Base-by-base conservation (phyloP, 371 early-diverging fungal species). In the Rhizopus stolonifer region DNA sequence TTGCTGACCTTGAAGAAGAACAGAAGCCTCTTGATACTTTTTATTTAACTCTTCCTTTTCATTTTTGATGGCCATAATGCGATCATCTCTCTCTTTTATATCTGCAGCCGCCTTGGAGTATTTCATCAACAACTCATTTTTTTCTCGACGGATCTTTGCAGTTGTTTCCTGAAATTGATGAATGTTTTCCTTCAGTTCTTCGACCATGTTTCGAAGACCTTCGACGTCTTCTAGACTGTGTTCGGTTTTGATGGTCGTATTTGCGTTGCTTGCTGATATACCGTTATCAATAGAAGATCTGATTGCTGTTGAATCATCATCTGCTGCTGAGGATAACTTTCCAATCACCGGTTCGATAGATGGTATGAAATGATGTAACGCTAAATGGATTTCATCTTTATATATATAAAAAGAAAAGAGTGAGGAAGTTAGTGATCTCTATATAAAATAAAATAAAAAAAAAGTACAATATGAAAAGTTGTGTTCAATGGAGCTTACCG, bases 321-420 rank as follows among this genome's bases (percentile, higher is more conserved):
- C 38, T 38, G 42, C 42, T 19, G 15, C 13, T 21, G 14, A 31
- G 55, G 45, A 13, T 49, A 66, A 4, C 46, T 83, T 83, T 7
- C 85, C 83, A 11, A 80, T 74, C 58, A 85, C 82, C 15, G 82
- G 79, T 26, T 81, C 80, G 4, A 74, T 72, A 22, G 75, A 71
- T 6, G 45, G 45, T n/a, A 74, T 46, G 44, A 70, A 74, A 29
- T 59, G 59, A 22, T 66, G 61, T 13, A 74, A 23, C 9, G 62
- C 63, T 48, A 64, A 40, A 51, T 69, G 42, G 55, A 72, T 54
- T 61, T 77, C 49, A 58, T 67, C 80, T 72, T 42, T 49, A 36
- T 29, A 25, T 46, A n/a, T n/a, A n/a, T n/a, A n/a, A n/a, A n/a
- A n/a, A n/a, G n/a, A n/a, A n/a, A n/a, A n/a, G n/a, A n/a, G n/a